Conservation (phyloP, 2,329 filamentous ascomycete genomes). For the Arthrobotrys musiformis region DNA sequence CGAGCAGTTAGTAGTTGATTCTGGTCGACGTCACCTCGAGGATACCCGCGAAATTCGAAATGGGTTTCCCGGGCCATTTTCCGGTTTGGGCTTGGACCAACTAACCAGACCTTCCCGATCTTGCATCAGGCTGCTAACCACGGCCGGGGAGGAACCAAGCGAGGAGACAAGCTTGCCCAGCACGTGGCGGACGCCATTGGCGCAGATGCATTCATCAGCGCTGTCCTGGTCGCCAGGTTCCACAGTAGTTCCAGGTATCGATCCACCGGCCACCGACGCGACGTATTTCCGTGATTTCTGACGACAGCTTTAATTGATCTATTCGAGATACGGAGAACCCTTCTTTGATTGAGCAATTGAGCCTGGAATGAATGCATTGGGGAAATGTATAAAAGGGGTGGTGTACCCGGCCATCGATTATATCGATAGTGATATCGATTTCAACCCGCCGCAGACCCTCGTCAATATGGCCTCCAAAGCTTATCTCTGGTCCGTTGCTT, state of each 20-base stretch:
- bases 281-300: background rate
- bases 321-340: background rate
- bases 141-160: conserved; percentile 4
- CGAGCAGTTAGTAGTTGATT: no score
- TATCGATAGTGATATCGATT: background rate
- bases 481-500: conserved; percentile 14
- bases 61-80: conserved; percentile 1
- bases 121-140: conserved; percentile 23
- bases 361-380: background rate
- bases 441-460: background rate
- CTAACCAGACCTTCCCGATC: background rate
- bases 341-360: background rate
- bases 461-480: conserved; percentile 17
- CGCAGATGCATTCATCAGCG: background rate
- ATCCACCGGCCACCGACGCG: background rate
- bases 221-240: background rate
- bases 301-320: background rate
- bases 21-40: background rate
- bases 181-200: conserved; percentile 39
- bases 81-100: background rate
- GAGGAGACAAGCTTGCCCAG: conserved; percentile 23
- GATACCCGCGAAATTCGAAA: background rate
- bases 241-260: background rate
- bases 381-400: conserved; percentile 13
- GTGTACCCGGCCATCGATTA: background rate